Base-by-base conservation (phyloP, 169 alveolate species). In the Eimeria necatrix region DNA sequence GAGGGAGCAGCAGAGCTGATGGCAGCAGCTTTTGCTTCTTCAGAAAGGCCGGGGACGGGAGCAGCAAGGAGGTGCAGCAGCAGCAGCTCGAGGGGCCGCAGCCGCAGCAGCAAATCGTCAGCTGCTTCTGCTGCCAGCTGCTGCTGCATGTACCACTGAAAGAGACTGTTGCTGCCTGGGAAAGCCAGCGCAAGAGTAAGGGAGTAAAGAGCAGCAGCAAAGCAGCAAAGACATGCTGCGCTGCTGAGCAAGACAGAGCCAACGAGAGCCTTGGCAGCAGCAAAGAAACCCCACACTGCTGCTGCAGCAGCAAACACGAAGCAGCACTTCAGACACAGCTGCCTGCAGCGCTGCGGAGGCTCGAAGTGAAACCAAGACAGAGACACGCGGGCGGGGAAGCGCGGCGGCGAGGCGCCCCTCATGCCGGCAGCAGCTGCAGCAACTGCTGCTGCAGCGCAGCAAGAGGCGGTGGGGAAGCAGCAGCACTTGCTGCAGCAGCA, bases 101-200 rank as follows among this genome's bases (percentile, higher is more conserved):
- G 91, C 56, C 91, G 74, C 70, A 24, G 73, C 76, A 83, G 78
- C 91, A 83, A 26, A 46, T 83, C 91, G 4, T 59, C 76, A 8
- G 91, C 78, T 26, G 91, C 91, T 22, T 83, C 91, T 59, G 91
- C 52, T 56, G 70, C 76, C 18, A 83, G 53, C 91, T 83, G 91
- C 91, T 83, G 76, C 74, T 83, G 91, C 91, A 59, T 56, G 10
- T 83, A 24, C 91, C 91, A 83, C 26, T 83, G 91, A 26, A 83
- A 83, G 76, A 56, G 4, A 32, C 76, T 4, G 78, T 83, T 83
- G 91, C 91, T 56, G 76, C 91, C 91, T 0, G 91, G 91, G 74
- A 83, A 26, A 10, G 76, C 68, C 53, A 83, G 91, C 56, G 91
- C 76, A 7, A 56, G 78, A 16, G 91, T 83, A 41, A 83, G 76